phyloP scores from a whole-genome alignment of 352 stramenopile genomes.

The Globisporangium acanthophoron region DNA sequence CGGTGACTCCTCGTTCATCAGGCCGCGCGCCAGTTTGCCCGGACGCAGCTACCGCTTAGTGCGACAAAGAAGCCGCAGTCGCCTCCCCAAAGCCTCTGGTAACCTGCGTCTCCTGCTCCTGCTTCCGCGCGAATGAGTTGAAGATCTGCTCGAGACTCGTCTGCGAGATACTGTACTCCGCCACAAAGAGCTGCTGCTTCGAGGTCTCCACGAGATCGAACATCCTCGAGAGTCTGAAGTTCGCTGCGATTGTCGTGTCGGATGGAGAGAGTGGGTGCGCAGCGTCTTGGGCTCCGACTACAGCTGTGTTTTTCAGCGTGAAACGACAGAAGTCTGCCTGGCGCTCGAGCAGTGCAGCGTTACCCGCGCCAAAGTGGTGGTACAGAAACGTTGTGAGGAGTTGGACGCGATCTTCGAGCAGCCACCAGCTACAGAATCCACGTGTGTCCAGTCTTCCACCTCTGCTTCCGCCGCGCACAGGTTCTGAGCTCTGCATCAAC shows the following conservation, averaged over 20 bases:
- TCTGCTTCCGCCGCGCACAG: neutral
- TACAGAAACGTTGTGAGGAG: constrained; percentile 33
- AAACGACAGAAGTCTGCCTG: constrained; percentile 63
- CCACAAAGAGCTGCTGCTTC: constrained; percentile 26
- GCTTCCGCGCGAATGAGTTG: constrained; percentile 64
- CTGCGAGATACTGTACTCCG: constrained; percentile 79
- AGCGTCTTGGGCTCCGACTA: neutral
- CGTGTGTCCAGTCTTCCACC: constrained; percentile 16
- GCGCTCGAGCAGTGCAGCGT: constrained; percentile 45
- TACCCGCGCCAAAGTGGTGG: constrained; percentile 18
- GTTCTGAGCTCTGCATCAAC: constrained; percentile 1
- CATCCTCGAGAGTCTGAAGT: constrained; percentile 5
- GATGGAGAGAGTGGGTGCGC: neutral
- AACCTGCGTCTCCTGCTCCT: constrained; percentile 20
- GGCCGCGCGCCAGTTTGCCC: too few relatives aligned
- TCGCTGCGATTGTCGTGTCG: neutral
- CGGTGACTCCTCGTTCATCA: too few relatives aligned
- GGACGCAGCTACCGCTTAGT: neutral
- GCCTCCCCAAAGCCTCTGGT: neutral
- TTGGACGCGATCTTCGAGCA: constrained; percentile 48
- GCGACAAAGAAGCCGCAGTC: neutral
- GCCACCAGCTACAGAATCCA: constrained; percentile 57
- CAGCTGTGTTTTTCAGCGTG: constrained; percentile 20
- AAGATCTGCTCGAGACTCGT: constrained; percentile 87
- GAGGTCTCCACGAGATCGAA: constrained; percentile 8